These are phyloP conservation scores for Diaporthe humulicola DNA, from an alignment of 2,329 filamentous ascomycete genomes.

Conservation along the genomic window DNA sequence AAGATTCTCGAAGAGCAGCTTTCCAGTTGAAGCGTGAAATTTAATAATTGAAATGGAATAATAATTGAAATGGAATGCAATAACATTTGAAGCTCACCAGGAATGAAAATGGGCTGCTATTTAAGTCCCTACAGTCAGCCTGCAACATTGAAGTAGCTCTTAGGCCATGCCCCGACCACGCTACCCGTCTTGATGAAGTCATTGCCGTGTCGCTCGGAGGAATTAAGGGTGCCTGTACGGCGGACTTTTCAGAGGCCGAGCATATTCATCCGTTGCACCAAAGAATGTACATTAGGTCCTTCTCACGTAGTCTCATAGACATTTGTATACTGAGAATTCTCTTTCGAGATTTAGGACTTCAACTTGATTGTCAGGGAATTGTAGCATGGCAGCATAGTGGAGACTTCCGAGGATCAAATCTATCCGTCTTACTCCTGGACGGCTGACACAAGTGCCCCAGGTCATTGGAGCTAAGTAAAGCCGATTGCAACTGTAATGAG, in stretches of 20 bases:
- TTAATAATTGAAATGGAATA: background rate
- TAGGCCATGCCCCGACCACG: background rate
- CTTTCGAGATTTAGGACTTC: background rate
- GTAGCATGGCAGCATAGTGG: too few relatives aligned
- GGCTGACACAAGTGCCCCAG: background rate
- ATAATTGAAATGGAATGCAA: background rate
- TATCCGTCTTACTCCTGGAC: background rate
- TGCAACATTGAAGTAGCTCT: background rate
- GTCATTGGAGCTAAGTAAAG: background rate
- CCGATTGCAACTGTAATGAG: background rate
- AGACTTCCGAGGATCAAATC: background rate
- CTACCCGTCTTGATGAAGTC: conserved; percentile 14
- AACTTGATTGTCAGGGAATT: background rate
- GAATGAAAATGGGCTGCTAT: background rate
- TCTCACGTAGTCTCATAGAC: too few relatives aligned
- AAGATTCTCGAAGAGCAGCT: background rate
- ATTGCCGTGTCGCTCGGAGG: background rate
- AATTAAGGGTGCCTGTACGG: background rate
- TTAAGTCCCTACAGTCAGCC: background rate
- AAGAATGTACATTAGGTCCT: background rate
- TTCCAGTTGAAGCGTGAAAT: background rate
- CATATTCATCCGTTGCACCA: background rate
- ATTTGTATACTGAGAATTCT: background rate
- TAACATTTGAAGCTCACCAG: background rate
- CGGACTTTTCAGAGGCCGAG: conserved; percentile 6